These are phyloP conservation scores for Trichoderma guizhouense DNA, from an alignment of 2,329 filamentous ascomycete genomes.

Conservation along the genomic window DNA sequence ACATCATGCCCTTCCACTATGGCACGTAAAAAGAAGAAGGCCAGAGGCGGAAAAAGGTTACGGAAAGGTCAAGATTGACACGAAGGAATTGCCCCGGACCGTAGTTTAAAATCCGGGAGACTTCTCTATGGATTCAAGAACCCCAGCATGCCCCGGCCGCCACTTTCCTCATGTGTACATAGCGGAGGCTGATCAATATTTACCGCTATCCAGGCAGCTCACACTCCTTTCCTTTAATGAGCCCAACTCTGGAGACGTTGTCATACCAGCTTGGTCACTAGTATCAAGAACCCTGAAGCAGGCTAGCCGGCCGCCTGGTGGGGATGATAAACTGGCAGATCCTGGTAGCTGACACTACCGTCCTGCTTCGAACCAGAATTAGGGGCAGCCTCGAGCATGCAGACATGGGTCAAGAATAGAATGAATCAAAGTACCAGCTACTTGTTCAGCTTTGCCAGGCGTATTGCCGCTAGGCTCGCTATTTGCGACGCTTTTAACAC, in stretches of 20 bases:
- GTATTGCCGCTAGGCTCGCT: background rate
- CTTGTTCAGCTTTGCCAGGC: background rate
- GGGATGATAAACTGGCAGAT: background rate
- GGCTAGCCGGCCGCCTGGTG: background rate
- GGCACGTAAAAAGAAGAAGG: background rate
- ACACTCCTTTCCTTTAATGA: background rate
- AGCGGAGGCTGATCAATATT: slow-evolving; percentile 2
- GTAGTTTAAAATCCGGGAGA: background rate
- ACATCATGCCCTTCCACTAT: slow-evolving; percentile 4
- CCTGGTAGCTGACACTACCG: background rate
- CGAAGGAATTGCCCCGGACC: background rate
- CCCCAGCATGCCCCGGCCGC: background rate
- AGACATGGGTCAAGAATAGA: background rate
- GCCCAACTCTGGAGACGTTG: background rate
- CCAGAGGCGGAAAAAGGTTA: background rate
- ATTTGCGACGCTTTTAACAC: background rate
- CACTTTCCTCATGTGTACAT: background rate
- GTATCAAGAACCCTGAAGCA: background rate
- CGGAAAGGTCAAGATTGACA: slow-evolving; percentile 2
- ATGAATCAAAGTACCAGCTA: background rate
- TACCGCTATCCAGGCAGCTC: background rate
- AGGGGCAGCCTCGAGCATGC: background rate
- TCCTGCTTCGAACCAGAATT: background rate
- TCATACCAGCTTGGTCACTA: background rate
- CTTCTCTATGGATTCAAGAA: background rate